These are phyloP conservation scores for rapeseed (Brassica napus) DNA, from an alignment of 345 rosid species.

Conservation along the genomic window DNA sequence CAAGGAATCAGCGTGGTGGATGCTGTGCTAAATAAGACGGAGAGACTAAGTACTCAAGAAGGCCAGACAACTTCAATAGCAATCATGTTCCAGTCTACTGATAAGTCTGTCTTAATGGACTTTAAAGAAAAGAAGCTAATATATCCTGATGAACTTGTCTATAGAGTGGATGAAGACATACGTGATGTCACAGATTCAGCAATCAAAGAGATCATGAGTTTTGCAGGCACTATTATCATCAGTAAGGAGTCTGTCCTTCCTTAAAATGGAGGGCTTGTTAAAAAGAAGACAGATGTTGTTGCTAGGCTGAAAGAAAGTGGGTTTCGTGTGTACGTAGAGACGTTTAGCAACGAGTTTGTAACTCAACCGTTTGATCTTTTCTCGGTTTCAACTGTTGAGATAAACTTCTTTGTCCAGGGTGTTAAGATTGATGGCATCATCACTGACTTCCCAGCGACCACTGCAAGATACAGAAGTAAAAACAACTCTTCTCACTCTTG, in stretches of 20 bases:
- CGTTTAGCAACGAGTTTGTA: too few species aligned
- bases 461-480: conserved; percentile 66
- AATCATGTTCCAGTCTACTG: conserved; percentile 71
- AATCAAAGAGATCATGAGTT: conserved; percentile 55
- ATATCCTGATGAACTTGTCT: conserved; percentile 51
- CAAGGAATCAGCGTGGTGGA: conserved; percentile 50
- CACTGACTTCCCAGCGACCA: too few species aligned
- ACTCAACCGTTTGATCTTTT: too few species aligned
- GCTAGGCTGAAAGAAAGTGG: too few species aligned
- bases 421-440: too few species aligned
- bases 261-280: too few species aligned
- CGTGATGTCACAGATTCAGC: conserved; percentile 46
- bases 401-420: too few species aligned
- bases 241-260: too few species aligned
- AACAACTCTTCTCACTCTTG: not conserved
- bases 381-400: too few species aligned
- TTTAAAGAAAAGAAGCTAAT: conserved; percentile 52
- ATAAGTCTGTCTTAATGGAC: conserved; percentile 65
- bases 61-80: conserved; percentile 42
- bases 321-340: too few species aligned
- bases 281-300: too few species aligned
- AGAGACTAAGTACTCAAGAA: conserved; percentile 55
- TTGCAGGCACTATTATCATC: conserved; percentile 38
- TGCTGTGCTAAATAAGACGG: conserved; percentile 52
- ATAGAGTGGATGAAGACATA: conserved; percentile 56